Base-by-base conservation (phyloP, 805 yeast species). In the Starmerella apis region DNA sequence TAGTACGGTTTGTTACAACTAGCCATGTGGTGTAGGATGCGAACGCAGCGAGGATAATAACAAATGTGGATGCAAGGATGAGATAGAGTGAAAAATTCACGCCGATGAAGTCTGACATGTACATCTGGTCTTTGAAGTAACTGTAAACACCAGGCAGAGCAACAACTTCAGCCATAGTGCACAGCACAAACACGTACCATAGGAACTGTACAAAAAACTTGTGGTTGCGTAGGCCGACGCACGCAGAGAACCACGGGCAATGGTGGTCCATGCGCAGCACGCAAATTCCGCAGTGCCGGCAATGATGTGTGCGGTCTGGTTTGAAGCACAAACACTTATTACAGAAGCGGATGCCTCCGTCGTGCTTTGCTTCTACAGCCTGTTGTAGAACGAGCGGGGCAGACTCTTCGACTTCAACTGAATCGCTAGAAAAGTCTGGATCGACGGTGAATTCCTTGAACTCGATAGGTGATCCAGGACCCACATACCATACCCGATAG, bases 201-300 rank as follows among this genome's bases (percentile, higher is more conserved):
- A 87, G 64, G 61, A 83, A 83, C 63, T 86, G 95, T 24, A 86
- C 63, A 61, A 88, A 90, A 62, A 71, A 77, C 66, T 86, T 83
- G 56, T 84, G 87, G 65, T 90, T 90, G 25, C 68, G 68, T 65
- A 77, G 82, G 0, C 97, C 97, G 51, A 90, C 76, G 64, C 96
- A 88, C 4, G 78, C 71, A 1, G 94, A 81, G 65, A 87, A 86
- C 97, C 97, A 90, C 0, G 96, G 96, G 75, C 65, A 94, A 68
- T 66, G 76, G 75, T 51, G 83, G 72, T 50, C 88, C 86, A 65
- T 82, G 74, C 54, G 71, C 64, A 70, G 56, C 18, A 70, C 62
- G 48, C 74, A 70, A 19, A 53, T 50, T 23, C 63, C 54, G 58
- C 74, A 71, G 33, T 63, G 58, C 25, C 68, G 56, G 57, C 74